Evolutionary conservation across 2,329 filamentous ascomycete species (phyloP).

Genomic region (Penicillium thymicola): DNA sequence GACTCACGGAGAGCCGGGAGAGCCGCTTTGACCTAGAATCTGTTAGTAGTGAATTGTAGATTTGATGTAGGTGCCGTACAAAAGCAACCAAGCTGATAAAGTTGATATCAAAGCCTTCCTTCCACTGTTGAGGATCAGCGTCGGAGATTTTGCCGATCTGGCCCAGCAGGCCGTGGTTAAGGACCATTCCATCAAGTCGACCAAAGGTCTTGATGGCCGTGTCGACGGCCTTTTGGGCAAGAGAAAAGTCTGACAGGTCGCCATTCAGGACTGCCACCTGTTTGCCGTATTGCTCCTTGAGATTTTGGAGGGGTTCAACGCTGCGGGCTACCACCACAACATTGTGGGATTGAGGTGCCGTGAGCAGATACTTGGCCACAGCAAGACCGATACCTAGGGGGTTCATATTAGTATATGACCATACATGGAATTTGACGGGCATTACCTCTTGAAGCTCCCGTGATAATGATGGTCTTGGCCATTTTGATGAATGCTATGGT

Average conservation of each 20-base stretch:
- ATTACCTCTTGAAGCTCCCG: constrained; percentile 61
- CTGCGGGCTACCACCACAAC: constrained; percentile 59
- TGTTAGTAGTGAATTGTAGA: not conserved
- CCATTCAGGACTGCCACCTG: constrained; percentile 57
- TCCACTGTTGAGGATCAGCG: constrained; percentile 70
- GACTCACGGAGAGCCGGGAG: constrained; percentile 32
- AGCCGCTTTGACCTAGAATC: constrained; percentile 28
- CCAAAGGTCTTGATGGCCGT: constrained; percentile 67
- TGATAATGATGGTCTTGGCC: constrained; percentile 67
- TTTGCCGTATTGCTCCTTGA: constrained; percentile 52
- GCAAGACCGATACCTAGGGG: constrained; percentile 59
- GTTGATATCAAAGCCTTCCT: constrained; percentile 73
- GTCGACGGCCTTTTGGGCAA: constrained; percentile 61
- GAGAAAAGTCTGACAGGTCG: constrained; percentile 53
- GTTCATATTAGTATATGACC: not conserved
- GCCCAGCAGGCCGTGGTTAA: constrained; percentile 84
- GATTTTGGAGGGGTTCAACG: constrained; percentile 50
- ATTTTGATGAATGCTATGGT: constrained; percentile 30
- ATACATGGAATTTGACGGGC: not conserved
- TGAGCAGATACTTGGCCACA: constrained; percentile 58
- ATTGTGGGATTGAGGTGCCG: constrained; percentile 49
- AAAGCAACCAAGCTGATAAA: constrained; percentile 79
- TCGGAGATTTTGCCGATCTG: constrained; percentile 70
- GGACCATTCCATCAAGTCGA: constrained; percentile 72
- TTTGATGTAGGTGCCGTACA: constrained; percentile 49